Percentiles rank a stretch among this genome's conserved stretches.
Evolutionary conservation across 345 rosid genomes (phyloP).

Genomic region (rapeseed (Brassica napus)): DNA sequence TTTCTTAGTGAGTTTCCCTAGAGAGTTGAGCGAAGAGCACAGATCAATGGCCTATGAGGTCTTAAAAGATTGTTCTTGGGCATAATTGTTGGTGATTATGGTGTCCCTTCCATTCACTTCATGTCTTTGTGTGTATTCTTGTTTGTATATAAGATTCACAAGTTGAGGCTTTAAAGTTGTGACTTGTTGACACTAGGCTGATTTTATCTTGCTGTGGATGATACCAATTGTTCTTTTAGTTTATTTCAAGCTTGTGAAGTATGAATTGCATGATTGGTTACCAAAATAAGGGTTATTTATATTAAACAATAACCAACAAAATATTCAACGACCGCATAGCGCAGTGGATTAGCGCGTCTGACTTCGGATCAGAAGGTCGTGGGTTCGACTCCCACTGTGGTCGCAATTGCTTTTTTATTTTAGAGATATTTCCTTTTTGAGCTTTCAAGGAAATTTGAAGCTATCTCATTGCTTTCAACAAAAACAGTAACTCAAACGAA

Average conservation of each 20-base stretch:
- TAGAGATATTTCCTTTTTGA: not conserved
- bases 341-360: slow-evolving; percentile 99
- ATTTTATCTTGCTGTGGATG: slow-evolving; percentile 16
- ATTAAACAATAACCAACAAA: rapidly evolving
- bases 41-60: slow-evolving; percentile 49
- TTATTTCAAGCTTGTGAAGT: not conserved
- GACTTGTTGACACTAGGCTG: too few species aligned
- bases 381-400: slow-evolving; percentile 77
- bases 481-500: not conserved
- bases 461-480: not conserved
- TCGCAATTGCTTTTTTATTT: not conserved
- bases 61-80: slow-evolving; percentile 55
- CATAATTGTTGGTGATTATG: not conserved
- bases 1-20: slow-evolving; percentile 65
- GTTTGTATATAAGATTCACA: slow-evolving; percentile 29
- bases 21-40: slow-evolving; percentile 52
- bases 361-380: slow-evolving; percentile 99
- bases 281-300: not conserved
- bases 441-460: not conserved
- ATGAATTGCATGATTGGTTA: not conserved
- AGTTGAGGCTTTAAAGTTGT: slow-evolving; percentile 14
- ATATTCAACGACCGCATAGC: slow-evolving; percentile 64
- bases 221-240: slow-evolving; percentile 6
- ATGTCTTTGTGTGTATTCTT: slow-evolving; percentile 3
- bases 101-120: not conserved